A percentile compares a stretch with the other conserved stretches of the same genome.
Evolutionary conservation across 2,329 filamentous ascomycete genomes (phyloP).

Genomic region (Colletotrichum endophyticum): DNA sequence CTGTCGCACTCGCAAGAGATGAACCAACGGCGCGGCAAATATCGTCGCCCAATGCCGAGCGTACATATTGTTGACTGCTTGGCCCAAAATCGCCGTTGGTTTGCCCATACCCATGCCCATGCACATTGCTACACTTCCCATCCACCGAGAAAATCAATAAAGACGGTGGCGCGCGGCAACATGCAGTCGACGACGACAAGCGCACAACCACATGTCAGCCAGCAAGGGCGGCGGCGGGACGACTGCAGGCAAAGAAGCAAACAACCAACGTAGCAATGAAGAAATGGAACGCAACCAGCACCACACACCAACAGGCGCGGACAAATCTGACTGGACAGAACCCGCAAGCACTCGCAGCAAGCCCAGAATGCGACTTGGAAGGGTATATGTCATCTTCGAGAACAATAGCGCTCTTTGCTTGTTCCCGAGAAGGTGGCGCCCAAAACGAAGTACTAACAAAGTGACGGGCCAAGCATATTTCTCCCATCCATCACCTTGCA

Average conservation of each 20-base stretch:
- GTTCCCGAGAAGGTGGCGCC: background rate
- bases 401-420: background rate
- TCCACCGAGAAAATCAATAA: background rate
- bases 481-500: background rate
- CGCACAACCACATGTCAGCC: background rate
- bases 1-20: background rate
- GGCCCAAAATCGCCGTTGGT: background rate
- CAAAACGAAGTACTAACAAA: background rate
- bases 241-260: background rate
- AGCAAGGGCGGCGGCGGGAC: background rate
- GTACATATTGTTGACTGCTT: background rate
- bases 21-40: background rate
- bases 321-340: background rate
- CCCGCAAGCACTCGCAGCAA: background rate
- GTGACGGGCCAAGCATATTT: background rate
- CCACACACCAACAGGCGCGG: background rate
- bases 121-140: background rate
- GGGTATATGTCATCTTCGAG: background rate
- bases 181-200: conserved; percentile 1
- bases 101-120: background rate
- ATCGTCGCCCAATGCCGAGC: background rate
- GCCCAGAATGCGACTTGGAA: background rate
- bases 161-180: conserved; percentile 8
- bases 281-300: background rate
- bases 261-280: background rate